Evolutionary conservation across 345 rosid genomes (phyloP).

Genomic region (Capsella bursapastoris): DNA sequence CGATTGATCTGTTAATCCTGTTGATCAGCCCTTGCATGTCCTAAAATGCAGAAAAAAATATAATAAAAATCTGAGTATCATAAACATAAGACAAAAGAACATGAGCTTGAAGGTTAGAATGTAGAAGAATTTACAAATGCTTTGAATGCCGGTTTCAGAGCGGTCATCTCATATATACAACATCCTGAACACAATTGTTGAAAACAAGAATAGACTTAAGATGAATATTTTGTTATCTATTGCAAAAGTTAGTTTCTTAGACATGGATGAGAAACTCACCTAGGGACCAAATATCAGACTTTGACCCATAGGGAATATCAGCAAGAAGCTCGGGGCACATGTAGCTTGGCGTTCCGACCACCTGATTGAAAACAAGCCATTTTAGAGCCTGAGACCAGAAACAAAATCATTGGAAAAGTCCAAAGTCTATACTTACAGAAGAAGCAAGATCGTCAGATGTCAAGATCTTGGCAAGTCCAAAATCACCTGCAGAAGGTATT

Average conservation of each 20-base stretch:
- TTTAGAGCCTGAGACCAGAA: constrained; percentile 15
- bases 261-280: constrained; percentile 56
- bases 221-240: constrained; percentile 29
- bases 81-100: constrained; percentile 9
- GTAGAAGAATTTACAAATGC: constrained; percentile 74
- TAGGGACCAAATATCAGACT: constrained; percentile 97
- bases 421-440: constrained; percentile 61
- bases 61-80: neutral
- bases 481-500: constrained; percentile 71
- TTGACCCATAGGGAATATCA: constrained; percentile 97
- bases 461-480: constrained; percentile 96
- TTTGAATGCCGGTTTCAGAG: constrained; percentile 94
- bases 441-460: constrained; percentile 97
- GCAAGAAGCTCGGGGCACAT: constrained; percentile 99
- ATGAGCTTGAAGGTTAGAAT: constrained; percentile 22
- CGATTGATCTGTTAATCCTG: constrained; percentile 90
- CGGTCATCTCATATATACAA: constrained; percentile 96
- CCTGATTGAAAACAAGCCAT: constrained; percentile 51
- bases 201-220: constrained; percentile 29
- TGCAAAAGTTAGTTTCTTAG: constrained; percentile 5
- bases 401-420: constrained; percentile 1
- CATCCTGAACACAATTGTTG: constrained; percentile 63
- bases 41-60: constrained; percentile 46
- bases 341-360: constrained; percentile 99
- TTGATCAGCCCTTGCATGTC: constrained; percentile 99